Percentiles rank a stretch among this genome's conserved stretches.
These are phyloP conservation scores for Vigna hirtella DNA, from an alignment of 306 rosid genomes.

Conservation along the genomic window DNA sequence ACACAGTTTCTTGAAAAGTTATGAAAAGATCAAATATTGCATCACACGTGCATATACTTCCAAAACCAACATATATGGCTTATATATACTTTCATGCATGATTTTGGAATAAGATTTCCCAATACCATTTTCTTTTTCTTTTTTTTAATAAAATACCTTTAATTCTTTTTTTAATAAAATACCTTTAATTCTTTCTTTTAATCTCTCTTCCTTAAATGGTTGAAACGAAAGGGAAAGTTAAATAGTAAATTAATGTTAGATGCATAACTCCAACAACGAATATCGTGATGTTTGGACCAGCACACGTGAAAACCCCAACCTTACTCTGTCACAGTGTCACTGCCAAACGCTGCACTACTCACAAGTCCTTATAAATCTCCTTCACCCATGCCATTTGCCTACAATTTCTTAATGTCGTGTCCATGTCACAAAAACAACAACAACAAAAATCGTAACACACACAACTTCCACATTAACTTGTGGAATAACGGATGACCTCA, in stretches of 20 bases:
- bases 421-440: not conserved
- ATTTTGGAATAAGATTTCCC: not conserved
- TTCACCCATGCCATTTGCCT: not conserved
- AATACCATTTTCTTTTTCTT: not conserved
- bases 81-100: not conserved
- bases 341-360: slow-evolving; percentile 18
- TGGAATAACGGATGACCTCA: too few relatives aligned
- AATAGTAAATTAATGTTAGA: not conserved
- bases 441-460: not conserved
- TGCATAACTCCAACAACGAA: slow-evolving; percentile 9
- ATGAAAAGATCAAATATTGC: not conserved
- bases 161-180: not conserved
- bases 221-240: slow-evolving; percentile 7
- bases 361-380: not conserved
- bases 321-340: slow-evolving; percentile 33
- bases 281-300: slow-evolving; percentile 42
- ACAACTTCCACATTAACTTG: not conserved
- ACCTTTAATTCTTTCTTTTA: not conserved
- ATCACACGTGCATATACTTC: slow-evolving; percentile 18
- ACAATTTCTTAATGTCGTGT: not conserved
- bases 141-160: too few relatives aligned
- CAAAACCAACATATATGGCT: slow-evolving; percentile 6
- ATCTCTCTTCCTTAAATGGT: too few relatives aligned
- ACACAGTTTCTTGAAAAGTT: slow-evolving; percentile 3
- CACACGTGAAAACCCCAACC: slow-evolving; percentile 46